Evolutionary conservation across 2,329 filamentous ascomycete genomes (phyloP), one percentile per base, ranked within the genome.

Genomic region (Fusarium decemcellulare): DNA sequence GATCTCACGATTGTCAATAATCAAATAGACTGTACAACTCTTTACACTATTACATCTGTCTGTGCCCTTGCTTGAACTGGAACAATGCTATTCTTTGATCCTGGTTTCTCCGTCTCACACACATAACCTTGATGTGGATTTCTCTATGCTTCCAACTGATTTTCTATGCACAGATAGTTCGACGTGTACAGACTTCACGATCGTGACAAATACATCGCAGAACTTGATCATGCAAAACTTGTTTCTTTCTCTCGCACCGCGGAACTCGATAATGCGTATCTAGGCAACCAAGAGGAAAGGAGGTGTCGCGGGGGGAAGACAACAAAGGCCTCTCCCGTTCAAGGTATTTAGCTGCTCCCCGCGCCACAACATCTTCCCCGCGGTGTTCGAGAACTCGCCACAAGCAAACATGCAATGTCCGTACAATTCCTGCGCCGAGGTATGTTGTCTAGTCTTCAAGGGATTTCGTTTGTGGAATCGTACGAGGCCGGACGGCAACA

Each of bases 211-310:
- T 18, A 42, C 32, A 9, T 32, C 50, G 39, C 55, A 56, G 39
- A 23, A 29, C 18, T 59, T 61, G 67, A 53, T 72, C 65, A 73
- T 74, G 59, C 63, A 65, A 65, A 61, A 58, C 63, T 67, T 68
- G 56, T 69, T 67, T 68, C 54, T 70, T 67, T 69, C 56, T 71
- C 69, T 72, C 68, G 72, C 61, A 72, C 63, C 59, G 64, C 65
- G 54, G 63, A 46, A 64, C 68, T 75, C 73, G 74, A 74, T 74
- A 70, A 71, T 72, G 72, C 64, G 61, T 73, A 74, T 74, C 73
- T 74, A 75, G 67, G 65, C 66, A 70, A 47, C 54, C 71, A 62
- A 65, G 63, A 68, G 62, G 44, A 55, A 59, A 72, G 47, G 58
- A 51, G 67, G 68, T 59, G 16, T 50, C 61, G 63, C 56, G 14